Conservation (phyloP, 1,284 basidiomycete genomes). For the Cutaneotrichosporon sp. region DNA sequence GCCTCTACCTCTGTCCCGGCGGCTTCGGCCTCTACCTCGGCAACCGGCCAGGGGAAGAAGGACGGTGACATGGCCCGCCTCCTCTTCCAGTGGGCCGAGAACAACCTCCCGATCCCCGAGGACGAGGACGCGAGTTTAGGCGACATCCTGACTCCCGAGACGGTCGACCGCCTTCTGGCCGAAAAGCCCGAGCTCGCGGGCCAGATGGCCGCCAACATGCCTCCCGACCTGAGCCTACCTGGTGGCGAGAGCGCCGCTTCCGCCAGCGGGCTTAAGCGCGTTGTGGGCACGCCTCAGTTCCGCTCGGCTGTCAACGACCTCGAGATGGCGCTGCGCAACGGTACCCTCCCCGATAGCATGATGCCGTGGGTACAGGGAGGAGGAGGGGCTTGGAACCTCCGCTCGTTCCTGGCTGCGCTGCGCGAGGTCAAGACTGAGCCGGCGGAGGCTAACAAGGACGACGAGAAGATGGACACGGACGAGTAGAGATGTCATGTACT, state of each 20-base stretch:
- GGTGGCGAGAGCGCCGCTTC: slow-evolving; percentile 20
- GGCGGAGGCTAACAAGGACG: slow-evolving; percentile 11
- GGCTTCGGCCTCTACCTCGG: slow-evolving; percentile 8
- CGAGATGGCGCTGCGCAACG: slow-evolving; percentile 50
- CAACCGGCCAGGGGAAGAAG: slow-evolving; percentile 21
- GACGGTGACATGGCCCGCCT: slow-evolving; percentile 42
- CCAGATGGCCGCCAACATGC: slow-evolving; percentile 41
- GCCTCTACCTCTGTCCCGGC: slow-evolving; percentile 8
- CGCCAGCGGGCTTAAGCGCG: slow-evolving; percentile 39
- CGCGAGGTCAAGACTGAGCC: slow-evolving; percentile 17
- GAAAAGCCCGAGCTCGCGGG: slow-evolving; percentile 35
- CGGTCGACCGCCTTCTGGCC: slow-evolving; percentile 37
- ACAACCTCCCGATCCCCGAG: slow-evolving; percentile 28
- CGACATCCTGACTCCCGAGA: slow-evolving; percentile 46
- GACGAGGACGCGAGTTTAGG: slow-evolving; percentile 40
- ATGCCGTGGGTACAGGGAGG: slow-evolving; percentile 39
- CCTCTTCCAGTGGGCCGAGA: slow-evolving; percentile 41
- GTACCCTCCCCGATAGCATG: slow-evolving; percentile 45
- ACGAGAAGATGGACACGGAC: slow-evolving; percentile 22
- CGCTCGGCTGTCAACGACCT: slow-evolving; percentile 47
- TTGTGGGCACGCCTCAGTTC: slow-evolving; percentile 49
- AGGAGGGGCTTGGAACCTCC: slow-evolving; percentile 40
- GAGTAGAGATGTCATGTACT: slow-evolving; percentile 7
- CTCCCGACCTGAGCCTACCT: slow-evolving; percentile 35
- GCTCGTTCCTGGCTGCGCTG: slow-evolving; percentile 43